Percentiles rank a stretch among this genome's conserved stretches.
phyloP scores from a whole-genome alignment of 768 basidiomycete genomes.

The Mrakia frigida region DNA sequence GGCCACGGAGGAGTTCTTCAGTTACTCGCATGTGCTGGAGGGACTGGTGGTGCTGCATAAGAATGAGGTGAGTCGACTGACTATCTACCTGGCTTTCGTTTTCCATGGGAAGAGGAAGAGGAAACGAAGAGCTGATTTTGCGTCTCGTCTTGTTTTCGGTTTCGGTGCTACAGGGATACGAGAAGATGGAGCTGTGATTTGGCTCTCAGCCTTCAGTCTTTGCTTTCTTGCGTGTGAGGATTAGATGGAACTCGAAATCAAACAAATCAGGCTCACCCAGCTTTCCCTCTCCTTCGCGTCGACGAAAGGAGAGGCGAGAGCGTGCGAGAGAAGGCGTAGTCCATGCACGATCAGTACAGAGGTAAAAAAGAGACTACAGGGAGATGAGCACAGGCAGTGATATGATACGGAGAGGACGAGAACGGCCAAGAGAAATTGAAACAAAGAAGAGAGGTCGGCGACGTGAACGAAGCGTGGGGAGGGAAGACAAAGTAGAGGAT shows the following conservation, averaged over 20 bases:
- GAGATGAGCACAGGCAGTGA: too few species aligned
- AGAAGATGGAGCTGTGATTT: conserved; percentile 17
- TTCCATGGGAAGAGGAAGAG: not conserved
- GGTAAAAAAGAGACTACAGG: too few species aligned
- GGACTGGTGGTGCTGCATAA: conserved; percentile 87
- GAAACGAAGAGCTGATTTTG: not conserved
- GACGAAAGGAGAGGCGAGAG: too few species aligned
- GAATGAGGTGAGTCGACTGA: conserved; percentile 56
- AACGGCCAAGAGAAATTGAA: too few species aligned
- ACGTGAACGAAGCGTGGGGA: too few species aligned
- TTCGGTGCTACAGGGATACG: not conserved
- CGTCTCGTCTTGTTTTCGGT: not conserved
- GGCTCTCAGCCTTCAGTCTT: not conserved
- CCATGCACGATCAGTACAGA: too few species aligned
- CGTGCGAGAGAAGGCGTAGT: too few species aligned
- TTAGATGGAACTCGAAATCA: not conserved
- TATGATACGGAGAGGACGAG: too few species aligned
- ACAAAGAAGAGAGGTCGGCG: too few species aligned
- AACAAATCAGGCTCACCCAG: not conserved
- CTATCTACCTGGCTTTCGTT: not conserved
- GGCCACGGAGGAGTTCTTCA: conserved; percentile 93
- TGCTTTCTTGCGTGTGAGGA: not conserved
- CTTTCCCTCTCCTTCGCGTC: too few species aligned
- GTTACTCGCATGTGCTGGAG: conserved; percentile 82
- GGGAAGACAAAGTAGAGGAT: not conserved